Evolutionary conservation across 192 early-diverging fungal species (phyloP).

Genomic region (Chytriomyces sp.): DNA sequence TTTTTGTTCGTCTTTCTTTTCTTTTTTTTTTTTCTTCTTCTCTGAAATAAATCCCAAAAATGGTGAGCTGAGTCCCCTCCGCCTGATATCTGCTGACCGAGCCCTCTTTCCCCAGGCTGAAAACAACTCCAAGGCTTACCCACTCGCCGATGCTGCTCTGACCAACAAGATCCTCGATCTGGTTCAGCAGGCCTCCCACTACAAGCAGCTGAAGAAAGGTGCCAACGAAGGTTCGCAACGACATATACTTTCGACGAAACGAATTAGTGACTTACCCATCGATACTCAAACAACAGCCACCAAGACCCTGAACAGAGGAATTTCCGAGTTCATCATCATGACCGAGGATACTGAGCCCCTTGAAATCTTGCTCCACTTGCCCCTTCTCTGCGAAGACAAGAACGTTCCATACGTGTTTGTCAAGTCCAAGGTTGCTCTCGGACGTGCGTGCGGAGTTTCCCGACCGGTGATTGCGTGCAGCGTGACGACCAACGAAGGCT

Average conservation of each 20-base stretch:
- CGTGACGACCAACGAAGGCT: constrained; percentile 97
- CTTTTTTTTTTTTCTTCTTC: constrained; percentile 13
- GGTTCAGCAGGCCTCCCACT: constrained; percentile 98
- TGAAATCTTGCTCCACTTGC: constrained; percentile 96
- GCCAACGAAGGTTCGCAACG: constrained; percentile 82
- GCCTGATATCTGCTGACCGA: background rate
- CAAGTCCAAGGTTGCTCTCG: constrained; percentile 93
- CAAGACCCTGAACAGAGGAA: constrained; percentile 99
- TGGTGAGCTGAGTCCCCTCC: background rate
- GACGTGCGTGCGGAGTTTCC: constrained; percentile 97
- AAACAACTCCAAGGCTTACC: constrained; percentile 50
- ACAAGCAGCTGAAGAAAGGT: constrained; percentile 99
- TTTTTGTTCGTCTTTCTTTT: background rate
- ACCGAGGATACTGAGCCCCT: constrained; percentile 97
- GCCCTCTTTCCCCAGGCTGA: constrained; percentile 11
- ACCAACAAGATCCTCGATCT: constrained; percentile 94
- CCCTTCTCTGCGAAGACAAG: constrained; percentile 99
- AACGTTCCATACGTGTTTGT: constrained; percentile 99
- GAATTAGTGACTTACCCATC: background rate
- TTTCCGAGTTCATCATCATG: constrained; percentile 98
- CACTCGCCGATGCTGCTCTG: constrained; percentile 82
- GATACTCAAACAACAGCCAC: constrained; percentile 66
- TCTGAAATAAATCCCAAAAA: background rate
- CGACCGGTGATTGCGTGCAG: constrained; percentile 90
- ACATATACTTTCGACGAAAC: background rate